These are phyloP conservation scores for Hura crepitans DNA, from an alignment of 441 rosid genomes.

Conservation along the genomic window DNA sequence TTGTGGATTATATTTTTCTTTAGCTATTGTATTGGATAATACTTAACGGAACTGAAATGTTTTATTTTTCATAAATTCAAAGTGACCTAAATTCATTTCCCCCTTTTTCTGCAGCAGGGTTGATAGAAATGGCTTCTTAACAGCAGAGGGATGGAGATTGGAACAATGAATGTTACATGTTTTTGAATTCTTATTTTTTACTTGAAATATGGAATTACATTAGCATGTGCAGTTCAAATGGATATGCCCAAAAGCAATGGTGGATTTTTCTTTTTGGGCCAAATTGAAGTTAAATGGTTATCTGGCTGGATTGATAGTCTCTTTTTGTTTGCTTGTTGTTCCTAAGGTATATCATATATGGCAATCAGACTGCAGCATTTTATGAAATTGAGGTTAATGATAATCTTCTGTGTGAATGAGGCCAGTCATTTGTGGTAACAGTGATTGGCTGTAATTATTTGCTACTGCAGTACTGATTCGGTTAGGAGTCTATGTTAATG, in stretches of 20 bases:
- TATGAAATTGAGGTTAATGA: background rate
- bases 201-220: conserved; percentile 11
- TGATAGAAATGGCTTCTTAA: conserved; percentile 16
- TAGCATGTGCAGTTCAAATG: conserved; percentile 22
- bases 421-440: background rate
- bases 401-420: background rate
- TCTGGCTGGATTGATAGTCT: conserved; percentile 5
- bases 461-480: background rate
- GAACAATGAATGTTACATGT: conserved; percentile 14
- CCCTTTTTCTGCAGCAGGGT: conserved; percentile 23
- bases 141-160: background rate
- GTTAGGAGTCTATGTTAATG: too few species aligned
- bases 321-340: background rate
- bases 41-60: background rate
- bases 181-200: conserved; percentile 11
- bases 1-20: background rate
- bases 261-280: background rate
- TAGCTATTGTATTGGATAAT: background rate
- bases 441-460: background rate
- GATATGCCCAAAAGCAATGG: conserved; percentile 7
- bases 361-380: background rate
- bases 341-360: background rate
- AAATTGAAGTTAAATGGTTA: conserved; percentile 12
- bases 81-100: background rate
- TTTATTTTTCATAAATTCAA: background rate